Base-by-base conservation (phyloP, 2,329 filamentous ascomycete species). In the Beauveria medogensis region DNA sequence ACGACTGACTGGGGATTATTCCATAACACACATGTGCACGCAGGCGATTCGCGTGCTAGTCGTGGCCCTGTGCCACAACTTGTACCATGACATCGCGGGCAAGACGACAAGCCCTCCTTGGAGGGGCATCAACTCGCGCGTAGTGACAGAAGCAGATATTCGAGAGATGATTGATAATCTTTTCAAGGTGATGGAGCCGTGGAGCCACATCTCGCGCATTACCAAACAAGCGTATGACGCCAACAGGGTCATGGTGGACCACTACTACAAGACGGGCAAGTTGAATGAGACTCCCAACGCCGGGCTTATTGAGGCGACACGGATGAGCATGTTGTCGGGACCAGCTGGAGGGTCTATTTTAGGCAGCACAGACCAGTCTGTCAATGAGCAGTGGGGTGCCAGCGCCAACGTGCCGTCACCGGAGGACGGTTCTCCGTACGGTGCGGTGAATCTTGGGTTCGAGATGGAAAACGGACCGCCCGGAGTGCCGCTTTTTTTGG, bases 71-170 rank as follows among this genome's bases (percentile, higher is more conserved):
- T 69, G 75, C 51, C 69, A 76, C 55, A 64, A 67, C 18, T 65
- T 77, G 5, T 76, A 73, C 59, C 66, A 67, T 48, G 67, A 75
- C 44, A 61, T 76, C 14, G 67, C 67, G 2, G 68, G 72, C 3
- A 67, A 70, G 24, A 75, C 72, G 18, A 75, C 74, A 1, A 74
- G 72, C 8, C 74, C 75, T 5, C 65, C 74, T 2, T 73, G 72
- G 69, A 67, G 70, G 34, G 67, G 69, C 24, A 46, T 60, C 20
- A 60, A 60, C 43, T 41, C 58, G 26, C 69, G 70, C 7, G 63
- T 67, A 2, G 69, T 71, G 3, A 69, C 71, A 56, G 72, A 74
- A 28, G 60, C 65, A 2, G 68, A 71, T 24, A 68, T 77, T 18
- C 67, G 69, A 5, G 64, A 63, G 3, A 64, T 76, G 22, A 70